A percentile compares a stretch with the other conserved stretches of the same genome.
Conservation (phyloP, 768 basidiomycete genomes). For the Chalciporus sphaerocephalus region DNA sequence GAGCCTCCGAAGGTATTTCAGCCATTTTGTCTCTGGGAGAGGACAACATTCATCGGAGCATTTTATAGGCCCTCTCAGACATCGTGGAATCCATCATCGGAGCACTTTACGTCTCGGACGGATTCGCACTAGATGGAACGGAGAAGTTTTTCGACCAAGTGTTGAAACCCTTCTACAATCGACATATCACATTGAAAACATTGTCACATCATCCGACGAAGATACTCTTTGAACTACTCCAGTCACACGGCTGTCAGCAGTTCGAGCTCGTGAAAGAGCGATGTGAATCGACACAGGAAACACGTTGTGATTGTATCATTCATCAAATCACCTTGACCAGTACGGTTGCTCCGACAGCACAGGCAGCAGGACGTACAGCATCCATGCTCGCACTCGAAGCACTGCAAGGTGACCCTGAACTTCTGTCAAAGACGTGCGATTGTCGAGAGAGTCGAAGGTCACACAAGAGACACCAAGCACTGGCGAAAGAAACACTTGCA, state of each 20-base stretch:
- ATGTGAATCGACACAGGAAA: constrained; percentile 29
- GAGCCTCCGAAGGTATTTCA: constrained; percentile 69
- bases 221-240: constrained; percentile 66
- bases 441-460: constrained; percentile 44
- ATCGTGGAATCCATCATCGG: constrained; percentile 78
- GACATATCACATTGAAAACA: constrained; percentile 67
- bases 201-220: constrained; percentile 76
- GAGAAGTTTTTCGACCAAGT: constrained; percentile 63
- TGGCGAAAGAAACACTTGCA: constrained; percentile 28
- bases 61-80: constrained; percentile 65
- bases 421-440: constrained; percentile 63
- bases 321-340: constrained; percentile 63
- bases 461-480: constrained; percentile 38
- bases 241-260: constrained; percentile 65
- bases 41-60: constrained; percentile 4
- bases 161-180: constrained; percentile 75
- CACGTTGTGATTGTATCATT: constrained; percentile 58
- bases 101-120: constrained; percentile 74
- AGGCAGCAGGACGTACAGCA: constrained; percentile 56
- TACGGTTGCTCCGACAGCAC: constrained; percentile 46
- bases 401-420: constrained; percentile 57
- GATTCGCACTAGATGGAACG: constrained; percentile 56
- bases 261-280: constrained; percentile 58
- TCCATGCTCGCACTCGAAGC: constrained; percentile 66
- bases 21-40: background rate